Evolutionary conservation across 305 asterid species (phyloP), one percentile per base, ranked within the genome.

Genomic region (Fraxinus angustifolia): DNA sequence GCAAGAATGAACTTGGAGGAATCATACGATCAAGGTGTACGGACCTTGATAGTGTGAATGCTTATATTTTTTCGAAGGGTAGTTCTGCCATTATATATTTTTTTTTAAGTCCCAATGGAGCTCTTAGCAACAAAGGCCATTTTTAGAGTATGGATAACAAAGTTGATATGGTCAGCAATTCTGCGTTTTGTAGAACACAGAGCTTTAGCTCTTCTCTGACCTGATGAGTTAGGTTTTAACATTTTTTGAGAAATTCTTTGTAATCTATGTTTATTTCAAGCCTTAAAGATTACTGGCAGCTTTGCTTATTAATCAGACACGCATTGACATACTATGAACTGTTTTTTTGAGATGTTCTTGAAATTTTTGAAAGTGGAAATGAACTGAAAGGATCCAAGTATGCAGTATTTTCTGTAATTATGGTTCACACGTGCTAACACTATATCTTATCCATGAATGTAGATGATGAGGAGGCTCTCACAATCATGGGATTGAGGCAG

Each of bases 391-490:
- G 23, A 28, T 75, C 21, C 79, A 76, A 11, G 26, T 34, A 71
- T 79, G 28, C 42, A 26, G 73, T 50, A 56, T 78, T 73, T 28
- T 12, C 35, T 26, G 26, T 31, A 48, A 74, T 75, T 19, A 70
- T 34, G 19, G 34, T 50, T 17, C 50, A 31, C 71, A 34, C 67
- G 28, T 73, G 80, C 80, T 87, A 84, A 82, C 77, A 82, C 81
- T 76, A 17, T 23, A n/a, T 38, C 62, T 81, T 77, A 76, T 83
- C 26, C 70, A 35, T 84, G 34, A 77, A 48, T 83, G 21, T 76
- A 88, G 92, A 87, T 87, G 78, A 86, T 45, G 79, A 76, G 31
- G 86, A 81, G 81, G 85, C 89, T 68, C 80, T 90, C 12, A 83
- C 81, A 62, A 65, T 36, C 68, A 10, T 62, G 87, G 88, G 89